Percentiles rank a stretch among this genome's conserved stretches.
phyloP scores from a whole-genome alignment of 2,329 filamentous ascomycete genomes.

The Lachnellula occidentalis region DNA sequence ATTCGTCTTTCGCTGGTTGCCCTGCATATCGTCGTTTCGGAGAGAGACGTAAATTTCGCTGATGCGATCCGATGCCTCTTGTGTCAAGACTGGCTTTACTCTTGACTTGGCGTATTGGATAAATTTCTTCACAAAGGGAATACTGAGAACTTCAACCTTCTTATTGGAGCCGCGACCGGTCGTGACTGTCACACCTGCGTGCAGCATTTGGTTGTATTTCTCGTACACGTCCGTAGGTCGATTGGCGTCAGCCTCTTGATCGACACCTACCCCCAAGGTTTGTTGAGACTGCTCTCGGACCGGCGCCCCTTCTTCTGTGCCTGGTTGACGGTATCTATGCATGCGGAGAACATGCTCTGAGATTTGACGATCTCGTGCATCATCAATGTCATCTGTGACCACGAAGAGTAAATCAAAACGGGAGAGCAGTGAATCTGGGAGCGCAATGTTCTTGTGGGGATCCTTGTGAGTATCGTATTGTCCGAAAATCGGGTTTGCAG shows the following conservation, averaged over 20 bases:
- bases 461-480: slow-evolving; percentile 99
- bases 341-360: slow-evolving; percentile 96
- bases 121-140: slow-evolving; percentile 99
- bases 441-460: slow-evolving; percentile 95
- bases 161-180: slow-evolving; percentile 68
- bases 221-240: slow-evolving; percentile 85
- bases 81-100: slow-evolving; percentile 83
- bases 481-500: slow-evolving; percentile 95
- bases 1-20: slow-evolving; percentile 87
- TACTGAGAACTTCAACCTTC: slow-evolving; percentile 83
- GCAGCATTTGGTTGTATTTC: slow-evolving; percentile 94
- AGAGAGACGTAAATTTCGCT: slow-evolving; percentile 85
- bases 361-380: slow-evolving; percentile 81
- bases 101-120: slow-evolving; percentile 95
- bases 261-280: slow-evolving; percentile 79
- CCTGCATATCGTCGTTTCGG: slow-evolving; percentile 91
- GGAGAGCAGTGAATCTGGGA: slow-evolving; percentile 91
- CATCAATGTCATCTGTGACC: slow-evolving; percentile 97
- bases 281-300: slow-evolving; percentile 84
- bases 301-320: slow-evolving; percentile 88
- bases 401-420: slow-evolving; percentile 98
- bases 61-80: slow-evolving; percentile 88
- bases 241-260: slow-evolving; percentile 68
- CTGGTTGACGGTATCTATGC: slow-evolving; percentile 90
- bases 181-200: slow-evolving; percentile 78